Evolutionary conservation across 2,329 filamentous ascomycete species (phyloP), one percentile per base, ranked within the genome.

Genomic region (Pyrenophora seminiperda): DNA sequence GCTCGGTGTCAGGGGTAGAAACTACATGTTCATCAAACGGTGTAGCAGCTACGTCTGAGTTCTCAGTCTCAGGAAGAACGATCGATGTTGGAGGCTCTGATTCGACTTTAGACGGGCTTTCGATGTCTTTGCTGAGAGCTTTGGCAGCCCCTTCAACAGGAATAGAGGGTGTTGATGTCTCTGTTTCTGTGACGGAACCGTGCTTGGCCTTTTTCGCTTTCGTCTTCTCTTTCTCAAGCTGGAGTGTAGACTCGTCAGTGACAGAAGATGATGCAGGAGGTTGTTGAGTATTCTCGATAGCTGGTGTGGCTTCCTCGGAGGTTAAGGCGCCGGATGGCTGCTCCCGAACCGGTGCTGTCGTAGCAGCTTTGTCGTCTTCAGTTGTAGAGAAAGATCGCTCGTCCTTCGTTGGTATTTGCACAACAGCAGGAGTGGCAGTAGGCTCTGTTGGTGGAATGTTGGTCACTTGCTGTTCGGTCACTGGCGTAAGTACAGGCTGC

Each of bases 161-260:
- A 31, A 41, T 53, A 7, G 45, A 39, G n/a, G 45, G 34, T 1
- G 30, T n/a, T 2, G 47, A 50, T 18, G 42, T 39, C 37, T 60
- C 50, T 11, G 15, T 27, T 14, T 59, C 53, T n/a, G 47, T 45
- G n/a, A 52, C 7, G 15, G 55, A 59, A 10, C 18, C 55, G 6
- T 47, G 54, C 43, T 61, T 63, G 18, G 20, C 32, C 27, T 45
- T 50, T 22, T 54, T 53, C 33, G 47, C 50, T 19, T 47, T 47
- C 38, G 54, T 58, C 33, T 56, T 63, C 7, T 58, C 57, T 24
- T 62, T 59, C 46, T 59, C 61, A 4, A 59, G 58, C 15, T 55
- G 36, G 7, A 53, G 37, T 4, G 53, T 27, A 17, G 27, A 33
- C 9, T 50, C 42, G 11, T 56, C 36, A 14, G 39, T 34, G 27